Evolutionary conservation across 495 filamentous ascomycete species (phyloP), one percentile per base, ranked within the genome.

Genomic region (Penicillium macrosclerotiorum): DNA sequence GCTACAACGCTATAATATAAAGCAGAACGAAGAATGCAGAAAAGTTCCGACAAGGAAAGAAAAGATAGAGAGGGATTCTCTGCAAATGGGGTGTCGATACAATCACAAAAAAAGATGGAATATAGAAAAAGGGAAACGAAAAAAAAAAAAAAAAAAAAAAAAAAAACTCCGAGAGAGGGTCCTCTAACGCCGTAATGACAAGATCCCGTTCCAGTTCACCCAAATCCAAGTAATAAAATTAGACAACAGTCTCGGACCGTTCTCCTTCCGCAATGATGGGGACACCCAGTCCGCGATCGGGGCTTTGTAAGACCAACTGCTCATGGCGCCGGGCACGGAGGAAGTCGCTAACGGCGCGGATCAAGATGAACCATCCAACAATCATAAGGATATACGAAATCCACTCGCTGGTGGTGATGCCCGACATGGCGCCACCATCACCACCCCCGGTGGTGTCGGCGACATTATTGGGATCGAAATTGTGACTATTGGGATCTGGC

Each of bases 281-380:
- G 19, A 95, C 81, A 5, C 81, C 81, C 32, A 97, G 69, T 8
- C 94, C 93, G 32, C 93, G 79, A 51, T 96, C 93, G 5, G 94
- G 93, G 63, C 91, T 96, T 63, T 95, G 90, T 52, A 96, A 63
- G 6, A 98, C 89, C 33, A 98, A 73, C 59, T 90, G 86, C 71
- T 97, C 92, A 63, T 96, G 94, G 57, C 86, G 80, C 59, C 91
- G 75, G 33, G 89, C 92, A 44, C 81, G 82, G 35, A 97, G 66
- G 63, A 90, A 97, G 58, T 96, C 90, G 59, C 84, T 88, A 36
- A 96, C 84, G 11, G 89, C 80, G 58, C 88, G 78, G 49, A 98
- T 97, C 41, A 98, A 68, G 39, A 98, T 89, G 53, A 97, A 97
- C 93, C 93, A 98, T 3, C 93, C 93, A 11, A 96, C 85, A 65